Percentiles rank a stretch among this genome's conserved stretches.
Evolutionary conservation across 139 green algal genomes (phyloP).

Genomic region (Deuterostichococcus epilithicus): DNA sequence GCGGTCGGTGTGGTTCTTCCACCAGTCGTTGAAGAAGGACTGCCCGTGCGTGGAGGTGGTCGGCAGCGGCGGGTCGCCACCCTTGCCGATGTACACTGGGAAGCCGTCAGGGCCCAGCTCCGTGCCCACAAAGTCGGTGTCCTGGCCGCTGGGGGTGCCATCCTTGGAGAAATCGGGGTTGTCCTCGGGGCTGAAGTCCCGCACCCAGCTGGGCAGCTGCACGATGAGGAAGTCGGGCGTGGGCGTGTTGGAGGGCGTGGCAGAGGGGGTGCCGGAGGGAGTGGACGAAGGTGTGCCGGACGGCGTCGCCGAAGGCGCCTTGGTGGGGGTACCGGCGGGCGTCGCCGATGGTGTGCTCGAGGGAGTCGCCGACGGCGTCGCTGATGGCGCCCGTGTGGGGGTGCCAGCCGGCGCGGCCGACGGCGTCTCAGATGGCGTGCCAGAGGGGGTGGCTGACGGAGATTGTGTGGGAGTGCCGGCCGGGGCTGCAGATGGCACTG

Average conservation of each 20-base stretch:
- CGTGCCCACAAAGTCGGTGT: neutral
- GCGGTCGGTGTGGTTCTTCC: neutral
- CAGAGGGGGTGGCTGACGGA: neutral
- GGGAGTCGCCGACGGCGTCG: neutral
- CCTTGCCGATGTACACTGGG: neutral
- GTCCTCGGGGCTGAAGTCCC: neutral
- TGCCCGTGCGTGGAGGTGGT: neutral
- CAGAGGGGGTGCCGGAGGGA: no score
- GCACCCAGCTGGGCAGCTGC: neutral
- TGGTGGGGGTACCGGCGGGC: neutral
- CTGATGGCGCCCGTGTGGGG: neutral
- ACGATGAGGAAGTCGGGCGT: neutral
- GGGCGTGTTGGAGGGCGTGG: no score
- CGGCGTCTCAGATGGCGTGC: no score
- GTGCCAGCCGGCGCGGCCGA: neutral
- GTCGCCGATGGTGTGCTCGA: neutral
- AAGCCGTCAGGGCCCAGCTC: neutral
- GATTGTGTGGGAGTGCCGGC: neutral
- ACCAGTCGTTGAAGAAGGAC: neutral
- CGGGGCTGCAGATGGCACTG: neutral
- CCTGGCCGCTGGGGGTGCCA: neutral
- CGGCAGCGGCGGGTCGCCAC: no score
- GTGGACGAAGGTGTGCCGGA: no score
- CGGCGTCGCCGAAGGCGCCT: no score
- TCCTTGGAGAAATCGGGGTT: neutral